Base-by-base conservation (phyloP, 129 eudicot genomes). In the Mikania micrantha region DNA sequence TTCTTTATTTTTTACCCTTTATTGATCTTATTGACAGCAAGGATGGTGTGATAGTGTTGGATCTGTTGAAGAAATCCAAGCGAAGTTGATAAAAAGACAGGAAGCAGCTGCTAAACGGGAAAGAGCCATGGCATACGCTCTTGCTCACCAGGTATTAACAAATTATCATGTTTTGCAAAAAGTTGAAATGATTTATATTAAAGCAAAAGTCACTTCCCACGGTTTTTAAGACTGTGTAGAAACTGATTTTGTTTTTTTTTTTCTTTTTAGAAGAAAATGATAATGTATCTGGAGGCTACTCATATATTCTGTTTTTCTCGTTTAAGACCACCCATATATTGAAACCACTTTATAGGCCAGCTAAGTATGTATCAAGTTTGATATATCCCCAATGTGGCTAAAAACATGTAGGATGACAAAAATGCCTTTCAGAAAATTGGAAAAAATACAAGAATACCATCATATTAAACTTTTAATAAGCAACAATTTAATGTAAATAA, bases 91-190 rank as follows among this genome's bases (percentile, higher is more conserved):
- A 24, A 91, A 88, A 70, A 85, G 96, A 77, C 95, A 91, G 65
- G 98, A 91, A 77, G 98, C 98, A 1, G 98, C 98, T 65, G 96
- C 96, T 17, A 91, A 91, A 82, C 96, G 98, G 70, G 95, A 91
- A 78, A 91, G 98, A 80, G 96, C 98, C 45, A 91, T 91, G 98
- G 96, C 98, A 24, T 91, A 91, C 80, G 98, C 98, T 72, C 78
- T 91, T 74, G 96, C 98, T 75, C 90, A 91, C 77, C 98, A 91
- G 96, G 96, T 91, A 80, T 44, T 28, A 57, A 36, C 1, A 36
- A 39, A 12, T 1, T 39, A 39, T 63, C 32, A 56, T 3, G 15
- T 58, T 71, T n/a, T 42, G 27, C 19, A 38, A 22, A 40, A 39
- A 49, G 8, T 0, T 40, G 0, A 9, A 13, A 36, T 39, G 19